Evolutionary conservation across 2,329 filamentous ascomycete genomes (phyloP).

Genomic region (Penicillium sp.): DNA sequence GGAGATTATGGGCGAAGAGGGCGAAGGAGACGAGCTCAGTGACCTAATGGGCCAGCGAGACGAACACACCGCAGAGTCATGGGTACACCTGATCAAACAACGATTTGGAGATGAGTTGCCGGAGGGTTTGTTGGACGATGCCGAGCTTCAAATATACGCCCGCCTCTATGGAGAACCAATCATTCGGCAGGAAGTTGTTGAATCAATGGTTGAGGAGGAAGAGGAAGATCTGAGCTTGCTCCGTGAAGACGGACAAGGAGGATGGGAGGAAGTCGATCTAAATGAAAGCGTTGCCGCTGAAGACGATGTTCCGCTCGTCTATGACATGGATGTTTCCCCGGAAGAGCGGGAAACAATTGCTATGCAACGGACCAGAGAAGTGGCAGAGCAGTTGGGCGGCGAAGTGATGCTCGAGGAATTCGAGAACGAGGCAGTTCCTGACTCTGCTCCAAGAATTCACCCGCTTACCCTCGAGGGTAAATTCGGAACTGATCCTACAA

Average conservation of each 20-base stretch:
- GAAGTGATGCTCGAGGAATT: slow-evolving; percentile 45
- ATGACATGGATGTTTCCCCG: slow-evolving; percentile 30
- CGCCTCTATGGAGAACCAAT: slow-evolving; percentile 76
- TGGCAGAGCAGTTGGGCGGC: slow-evolving; percentile 40
- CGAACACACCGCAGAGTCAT: slow-evolving; percentile 32
- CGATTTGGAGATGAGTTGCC: slow-evolving; percentile 76
- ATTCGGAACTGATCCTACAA: slow-evolving; percentile 69
- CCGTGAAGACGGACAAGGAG: slow-evolving; percentile 38
- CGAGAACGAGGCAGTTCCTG: slow-evolving; percentile 39
- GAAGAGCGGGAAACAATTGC: slow-evolving; percentile 29
- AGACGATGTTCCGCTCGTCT: slow-evolving; percentile 26
- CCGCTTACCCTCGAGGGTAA: slow-evolving; percentile 70
- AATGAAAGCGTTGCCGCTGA: slow-evolving; percentile 18
- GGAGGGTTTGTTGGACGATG: slow-evolving; percentile 62
- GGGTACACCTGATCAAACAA: slow-evolving; percentile 68
- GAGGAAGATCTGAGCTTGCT: slow-evolving; percentile 34
- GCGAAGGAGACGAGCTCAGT: slow-evolving; percentile 27
- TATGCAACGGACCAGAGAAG: slow-evolving; percentile 37
- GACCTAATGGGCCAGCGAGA: slow-evolving; percentile 32
- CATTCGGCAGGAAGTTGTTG: slow-evolving; percentile 18
- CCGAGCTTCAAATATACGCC: slow-evolving; percentile 74
- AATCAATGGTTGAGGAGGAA: slow-evolving; percentile 25
- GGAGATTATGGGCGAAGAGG: slow-evolving; percentile 30
- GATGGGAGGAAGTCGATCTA: slow-evolving; percentile 36
- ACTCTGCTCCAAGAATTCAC: slow-evolving; percentile 61